phyloP scores from a whole-genome alignment of 2,329 filamentous ascomycete genomes.

The Pyricularia grisea region DNA sequence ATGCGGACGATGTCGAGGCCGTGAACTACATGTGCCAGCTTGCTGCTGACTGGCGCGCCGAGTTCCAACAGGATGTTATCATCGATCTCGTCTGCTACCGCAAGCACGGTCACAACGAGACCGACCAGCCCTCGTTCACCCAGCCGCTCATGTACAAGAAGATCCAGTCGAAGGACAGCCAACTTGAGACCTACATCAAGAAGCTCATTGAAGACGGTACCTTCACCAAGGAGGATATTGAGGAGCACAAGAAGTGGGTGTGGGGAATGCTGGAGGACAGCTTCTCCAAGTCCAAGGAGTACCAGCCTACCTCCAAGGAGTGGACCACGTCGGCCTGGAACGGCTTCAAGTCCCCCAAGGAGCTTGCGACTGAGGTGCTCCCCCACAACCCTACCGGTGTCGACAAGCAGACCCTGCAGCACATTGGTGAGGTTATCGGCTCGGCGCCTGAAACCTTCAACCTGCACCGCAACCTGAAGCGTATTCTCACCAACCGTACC shows the following conservation, averaged over 20 bases:
- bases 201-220: constrained; percentile 86
- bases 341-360: constrained; percentile 98
- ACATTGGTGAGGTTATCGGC: constrained; percentile 76
- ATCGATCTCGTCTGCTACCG: constrained; percentile 98
- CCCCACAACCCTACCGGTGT: constrained; percentile 86
- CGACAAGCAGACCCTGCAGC: constrained; percentile 60
- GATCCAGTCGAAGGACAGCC: constrained; percentile 73
- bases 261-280: constrained; percentile 99
- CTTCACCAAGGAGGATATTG: constrained; percentile 94
- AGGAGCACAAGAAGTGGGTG: constrained; percentile 99
- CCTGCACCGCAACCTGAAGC: constrained; percentile 91
- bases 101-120: constrained; percentile 99
- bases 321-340: constrained; percentile 99
- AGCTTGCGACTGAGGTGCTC: constrained; percentile 86
- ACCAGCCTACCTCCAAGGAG: constrained; percentile 91
- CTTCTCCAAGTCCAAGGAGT: constrained; percentile 95
- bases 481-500: constrained; percentile 79
- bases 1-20: constrained; percentile 95
- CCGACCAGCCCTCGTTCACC: constrained; percentile 98
- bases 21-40: constrained; percentile 98
- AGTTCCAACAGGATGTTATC: constrained; percentile 98
- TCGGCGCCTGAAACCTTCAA: constrained; percentile 75
- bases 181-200: constrained; percentile 85
- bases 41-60: constrained; percentile 93
- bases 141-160: constrained; percentile 99